Evolutionary conservation across 2,329 filamentous ascomycete genomes (phyloP), one percentile per base, ranked within the genome.

Genomic region (Hirsutella rhossiliensis): DNA sequence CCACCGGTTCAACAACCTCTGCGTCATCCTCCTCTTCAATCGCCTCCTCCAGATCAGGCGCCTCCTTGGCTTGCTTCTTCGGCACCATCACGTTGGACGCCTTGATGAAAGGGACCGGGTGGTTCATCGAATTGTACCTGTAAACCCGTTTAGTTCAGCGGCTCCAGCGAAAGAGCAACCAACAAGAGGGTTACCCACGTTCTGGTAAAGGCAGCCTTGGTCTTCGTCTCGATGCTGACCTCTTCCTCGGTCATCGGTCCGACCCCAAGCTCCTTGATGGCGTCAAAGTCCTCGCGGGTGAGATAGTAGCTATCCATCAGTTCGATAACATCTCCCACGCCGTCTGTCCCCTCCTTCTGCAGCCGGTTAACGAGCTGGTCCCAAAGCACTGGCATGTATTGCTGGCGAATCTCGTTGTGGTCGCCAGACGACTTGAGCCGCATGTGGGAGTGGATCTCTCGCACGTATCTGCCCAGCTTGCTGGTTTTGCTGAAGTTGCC

Each of bases 381-480:
- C 87, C 90, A 97, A 1, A 98, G 72, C 1, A 89, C 69, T 1
- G 92, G 92, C 52, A 98, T 66, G 55, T 98, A 98, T 57, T 95
- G 86, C 62, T 98, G 90, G 36, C 92, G 83, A 52, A 97, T 79
- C 62, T 98, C 92, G 57, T 95, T 84, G 43, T 90, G 80, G 58
- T 98, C 92, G 20, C 87, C 92, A 32, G 88, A 94, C 11, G 87
- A 82, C 52, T 82, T 82, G 46, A 98, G 76, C 9, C 92, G 84
- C 88, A 98, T 97, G 59, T 98, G 92, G 5, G 88, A 87, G 61
- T 98, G 92, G 6, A 98, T 87, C 56, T 98, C 92, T 56, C 94
- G 94, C 51, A 94, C 74, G 55, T 80, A 84, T 46, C 92, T 82
- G 50, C 76, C 77, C 41, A 97, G 70, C 63, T 80, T 86, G 66